Percentiles rank a stretch among this genome's conserved stretches.
Evolutionary conservation across 345 rosid species (phyloP).

Genomic region (Raphanus raphanistrum): DNA sequence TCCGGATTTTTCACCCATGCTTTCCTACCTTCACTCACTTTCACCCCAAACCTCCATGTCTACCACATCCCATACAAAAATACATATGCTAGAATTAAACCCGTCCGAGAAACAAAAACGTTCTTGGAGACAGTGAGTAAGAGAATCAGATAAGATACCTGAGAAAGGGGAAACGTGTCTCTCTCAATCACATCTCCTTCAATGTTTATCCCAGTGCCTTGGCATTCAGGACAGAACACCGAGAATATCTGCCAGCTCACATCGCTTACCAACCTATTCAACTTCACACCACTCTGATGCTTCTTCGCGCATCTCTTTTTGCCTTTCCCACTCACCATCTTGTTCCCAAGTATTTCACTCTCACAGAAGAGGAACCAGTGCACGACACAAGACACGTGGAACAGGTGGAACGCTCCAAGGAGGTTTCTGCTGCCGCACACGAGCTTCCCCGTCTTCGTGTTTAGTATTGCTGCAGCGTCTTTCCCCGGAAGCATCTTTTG

Average conservation of each 20-base stretch:
- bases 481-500: slow-evolving; percentile 92
- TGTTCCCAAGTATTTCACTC: slow-evolving; percentile 54
- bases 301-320: slow-evolving; percentile 58
- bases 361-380: slow-evolving; percentile 93
- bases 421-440: slow-evolving; percentile 80
- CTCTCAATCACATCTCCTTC: slow-evolving; percentile 64
- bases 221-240: slow-evolving; percentile 92
- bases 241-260: slow-evolving; percentile 49
- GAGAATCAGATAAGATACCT: slow-evolving; percentile 50
- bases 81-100: neutral
- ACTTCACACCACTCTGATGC: slow-evolving; percentile 48
- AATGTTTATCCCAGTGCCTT: slow-evolving; percentile 70
- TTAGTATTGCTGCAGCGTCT: slow-evolving; percentile 77
- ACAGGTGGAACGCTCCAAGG: slow-evolving; percentile 87
- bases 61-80: slow-evolving; percentile 26
- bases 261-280: slow-evolving; percentile 31
- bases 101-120: neutral
- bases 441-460: slow-evolving; percentile 74
- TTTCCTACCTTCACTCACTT: slow-evolving; percentile 71
- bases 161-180: slow-evolving; percentile 63
- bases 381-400: slow-evolving; percentile 83
- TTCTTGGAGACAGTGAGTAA: neutral
- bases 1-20: slow-evolving; percentile 93
- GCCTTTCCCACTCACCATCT: slow-evolving; percentile 42
- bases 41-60: slow-evolving; percentile 77